A percentile compares a stretch with the other conserved stretches of the same genome.
These are phyloP conservation scores for Globisporangium nodosum DNA, from an alignment of 352 stramenopile species.

Conservation along the genomic window DNA sequence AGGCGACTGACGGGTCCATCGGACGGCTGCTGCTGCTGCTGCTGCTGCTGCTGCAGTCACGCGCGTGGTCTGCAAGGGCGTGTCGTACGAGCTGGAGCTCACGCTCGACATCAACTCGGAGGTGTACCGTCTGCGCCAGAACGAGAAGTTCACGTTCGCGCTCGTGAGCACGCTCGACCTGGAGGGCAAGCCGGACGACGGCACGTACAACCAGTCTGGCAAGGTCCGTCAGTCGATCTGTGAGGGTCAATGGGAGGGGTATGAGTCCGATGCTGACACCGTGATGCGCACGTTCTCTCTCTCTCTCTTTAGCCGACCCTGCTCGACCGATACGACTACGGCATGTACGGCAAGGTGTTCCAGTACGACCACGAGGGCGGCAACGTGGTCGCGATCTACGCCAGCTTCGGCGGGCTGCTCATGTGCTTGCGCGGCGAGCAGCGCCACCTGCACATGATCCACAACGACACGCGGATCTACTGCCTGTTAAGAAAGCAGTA, in stretches of 20 bases:
- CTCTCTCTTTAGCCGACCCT: constrained; percentile 64
- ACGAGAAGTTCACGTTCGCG: constrained; percentile 96
- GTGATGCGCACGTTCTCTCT: constrained; percentile 7
- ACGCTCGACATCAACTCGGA: constrained; percentile 98
- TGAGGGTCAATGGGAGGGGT: not conserved
- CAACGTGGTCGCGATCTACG: constrained; percentile 91
- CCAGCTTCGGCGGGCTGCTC: constrained; percentile 96
- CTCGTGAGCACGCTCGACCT: constrained; percentile 95
- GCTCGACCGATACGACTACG: constrained; percentile 98
- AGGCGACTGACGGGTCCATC: not conserved
- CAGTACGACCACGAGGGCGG: constrained; percentile 95
- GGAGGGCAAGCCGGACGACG: constrained; percentile 95
- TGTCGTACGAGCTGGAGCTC: constrained; percentile 97
- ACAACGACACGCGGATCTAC: constrained; percentile 97
- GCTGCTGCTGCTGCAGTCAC: constrained; percentile 63
- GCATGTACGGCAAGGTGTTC: constrained; percentile 98
- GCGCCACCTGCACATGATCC: constrained; percentile 94
- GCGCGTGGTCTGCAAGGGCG: constrained; percentile 93
- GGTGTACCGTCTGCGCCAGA: constrained; percentile 94
- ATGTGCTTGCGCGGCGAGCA: constrained; percentile 97
- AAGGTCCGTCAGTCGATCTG: constrained; percentile 35
- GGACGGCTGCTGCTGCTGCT: not conserved
- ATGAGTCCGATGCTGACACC: not conserved
- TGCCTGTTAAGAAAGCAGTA: constrained; percentile 87
- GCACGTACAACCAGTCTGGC: constrained; percentile 89